Evolutionary conservation across 768 basidiomycete species (phyloP).

Genomic region (Hygrocybe coccinea): DNA sequence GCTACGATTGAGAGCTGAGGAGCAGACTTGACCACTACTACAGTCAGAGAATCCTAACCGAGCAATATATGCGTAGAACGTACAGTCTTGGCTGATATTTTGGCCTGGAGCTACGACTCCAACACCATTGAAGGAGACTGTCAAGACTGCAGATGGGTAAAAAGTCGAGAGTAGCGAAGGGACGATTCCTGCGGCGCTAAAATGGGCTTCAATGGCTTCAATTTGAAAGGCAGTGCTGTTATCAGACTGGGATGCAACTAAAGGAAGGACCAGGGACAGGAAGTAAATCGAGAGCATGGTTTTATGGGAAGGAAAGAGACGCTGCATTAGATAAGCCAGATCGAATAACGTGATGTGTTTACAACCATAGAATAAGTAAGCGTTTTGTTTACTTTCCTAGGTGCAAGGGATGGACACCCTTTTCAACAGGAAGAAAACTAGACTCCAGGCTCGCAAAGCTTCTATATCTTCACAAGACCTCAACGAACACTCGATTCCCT

Average conservation of each 20-base stretch:
- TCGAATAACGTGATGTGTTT: too few species aligned
- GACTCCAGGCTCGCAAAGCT: conserved; percentile 47
- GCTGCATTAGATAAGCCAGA: too few species aligned
- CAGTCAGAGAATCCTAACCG: background rate
- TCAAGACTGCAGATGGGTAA: conserved; percentile 53
- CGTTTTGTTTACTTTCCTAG: background rate
- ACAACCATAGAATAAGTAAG: background rate
- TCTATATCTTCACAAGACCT: conserved; percentile 60
- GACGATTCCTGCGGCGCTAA: conserved; percentile 54
- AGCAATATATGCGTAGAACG: conserved; percentile 22
- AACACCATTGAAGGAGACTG: conserved; percentile 46
- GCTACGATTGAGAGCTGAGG: conserved; percentile 53
- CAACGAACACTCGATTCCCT: conserved; percentile 63
- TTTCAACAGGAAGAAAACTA: conserved; percentile 60
- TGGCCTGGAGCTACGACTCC: conserved; percentile 56
- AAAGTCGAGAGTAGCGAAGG: conserved; percentile 60
- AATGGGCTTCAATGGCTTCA: conserved; percentile 64
- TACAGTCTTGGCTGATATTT: conserved; percentile 50
- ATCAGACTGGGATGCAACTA: conserved; percentile 40
- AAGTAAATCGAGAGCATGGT: too few species aligned
- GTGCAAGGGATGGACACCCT: conserved; percentile 55
- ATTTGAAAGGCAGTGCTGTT: conserved; percentile 43
- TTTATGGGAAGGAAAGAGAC: too few species aligned
- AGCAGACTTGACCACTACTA: conserved; percentile 49
- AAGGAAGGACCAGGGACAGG: too few species aligned